These are phyloP conservation scores for Gossypium raimondii DNA, from an alignment of 345 rosid genomes.

Conservation along the genomic window DNA sequence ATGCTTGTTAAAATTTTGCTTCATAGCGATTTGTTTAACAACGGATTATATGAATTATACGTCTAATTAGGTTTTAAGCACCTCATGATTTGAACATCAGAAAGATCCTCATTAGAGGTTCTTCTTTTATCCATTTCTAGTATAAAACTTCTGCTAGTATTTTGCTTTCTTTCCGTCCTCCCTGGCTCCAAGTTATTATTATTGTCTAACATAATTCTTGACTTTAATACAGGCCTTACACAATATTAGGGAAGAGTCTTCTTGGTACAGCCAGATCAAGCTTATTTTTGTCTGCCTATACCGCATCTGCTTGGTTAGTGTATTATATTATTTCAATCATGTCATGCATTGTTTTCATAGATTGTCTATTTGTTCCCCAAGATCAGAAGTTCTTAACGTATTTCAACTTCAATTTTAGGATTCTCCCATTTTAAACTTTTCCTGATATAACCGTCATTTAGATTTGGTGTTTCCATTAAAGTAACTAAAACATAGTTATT, in stretches of 20 bases:
- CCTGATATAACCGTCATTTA: not conserved
- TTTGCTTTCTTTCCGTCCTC: not conserved
- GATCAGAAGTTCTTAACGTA: not conserved
- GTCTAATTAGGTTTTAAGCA: not conserved
- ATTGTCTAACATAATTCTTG: slow-evolving; percentile 16
- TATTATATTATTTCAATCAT: slow-evolving; percentile 3
- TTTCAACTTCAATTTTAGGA: not conserved
- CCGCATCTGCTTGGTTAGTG: slow-evolving; percentile 89
- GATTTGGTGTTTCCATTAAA: not conserved
- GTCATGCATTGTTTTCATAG: slow-evolving; percentile 8
- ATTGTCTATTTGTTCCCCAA: not conserved
- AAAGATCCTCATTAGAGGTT: not conserved
- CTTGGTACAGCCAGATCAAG: slow-evolving; percentile 92
- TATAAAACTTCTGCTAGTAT: not conserved
- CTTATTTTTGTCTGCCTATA: slow-evolving; percentile 78
- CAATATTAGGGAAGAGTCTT: slow-evolving; percentile 75
- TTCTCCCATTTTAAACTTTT: not conserved
- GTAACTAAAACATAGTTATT: not conserved
- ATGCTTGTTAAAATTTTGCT: not conserved
- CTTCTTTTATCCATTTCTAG: not conserved
- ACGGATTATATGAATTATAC: not conserved
- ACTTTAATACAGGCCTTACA: slow-evolving; percentile 51
- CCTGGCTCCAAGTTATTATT: not conserved
- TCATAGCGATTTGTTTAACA: not conserved
- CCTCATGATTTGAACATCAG: not conserved